Conservation (phyloP, 805 yeast species). For the Suhomyces sp. region DNA sequence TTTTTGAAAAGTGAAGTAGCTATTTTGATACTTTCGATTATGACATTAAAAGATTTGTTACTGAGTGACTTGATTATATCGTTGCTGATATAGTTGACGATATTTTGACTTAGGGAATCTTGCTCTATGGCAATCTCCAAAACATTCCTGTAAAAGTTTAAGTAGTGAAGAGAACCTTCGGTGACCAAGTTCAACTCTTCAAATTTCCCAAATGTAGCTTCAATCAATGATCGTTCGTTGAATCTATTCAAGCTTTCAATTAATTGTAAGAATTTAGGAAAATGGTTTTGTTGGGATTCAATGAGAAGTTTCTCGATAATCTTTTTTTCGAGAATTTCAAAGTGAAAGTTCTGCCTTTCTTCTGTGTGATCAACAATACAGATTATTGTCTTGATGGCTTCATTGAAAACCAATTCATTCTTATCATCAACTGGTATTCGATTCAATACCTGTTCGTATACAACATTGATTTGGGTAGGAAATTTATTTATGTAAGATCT, state of each 20-base stretch:
- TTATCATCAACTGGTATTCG: constrained; percentile 37
- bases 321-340: constrained; percentile 21
- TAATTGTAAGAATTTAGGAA: constrained; percentile 25
- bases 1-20: constrained; percentile 18
- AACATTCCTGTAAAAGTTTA: constrained; percentile 26
- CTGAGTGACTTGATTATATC: constrained; percentile 25
- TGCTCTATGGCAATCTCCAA: constrained; percentile 16
- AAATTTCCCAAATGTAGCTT: constrained; percentile 16
- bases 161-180: constrained; percentile 25
- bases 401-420: constrained; percentile 51
- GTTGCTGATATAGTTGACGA: constrained; percentile 20
- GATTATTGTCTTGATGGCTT: constrained; percentile 46
- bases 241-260: constrained; percentile 28
- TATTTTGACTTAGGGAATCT: constrained; percentile 15
- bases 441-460: constrained; percentile 32
- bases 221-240: constrained; percentile 16
- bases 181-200: constrained; percentile 18
- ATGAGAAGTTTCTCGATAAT: constrained; percentile 26
- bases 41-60: constrained; percentile 26
- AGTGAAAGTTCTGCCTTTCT: not conserved
- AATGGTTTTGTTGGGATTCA: constrained; percentile 17
- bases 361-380: constrained; percentile 34
- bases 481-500: constrained; percentile 35
- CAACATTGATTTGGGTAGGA: constrained; percentile 34
- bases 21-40: constrained; percentile 28